Evolutionary conservation across 164 flowering plant genomes (phyloP).

Genomic region (Nelumbo lutea): DNA sequence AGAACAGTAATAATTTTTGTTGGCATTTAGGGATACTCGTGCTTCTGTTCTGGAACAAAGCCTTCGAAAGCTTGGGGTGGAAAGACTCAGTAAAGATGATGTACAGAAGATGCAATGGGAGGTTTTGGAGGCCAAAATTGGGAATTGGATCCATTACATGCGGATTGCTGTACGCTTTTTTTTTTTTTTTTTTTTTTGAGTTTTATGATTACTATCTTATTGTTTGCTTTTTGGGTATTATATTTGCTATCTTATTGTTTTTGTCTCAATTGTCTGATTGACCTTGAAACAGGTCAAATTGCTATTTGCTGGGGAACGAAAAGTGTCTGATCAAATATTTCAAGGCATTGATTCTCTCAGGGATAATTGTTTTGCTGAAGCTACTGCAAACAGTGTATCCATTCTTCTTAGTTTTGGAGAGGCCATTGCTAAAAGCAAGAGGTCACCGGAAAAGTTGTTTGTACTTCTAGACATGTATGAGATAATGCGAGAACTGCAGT

Average conservation of each 20-base stretch:
- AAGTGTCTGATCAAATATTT: slow-evolving; percentile 86
- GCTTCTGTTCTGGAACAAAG: slow-evolving; percentile 76
- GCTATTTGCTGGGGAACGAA: slow-evolving; percentile 78
- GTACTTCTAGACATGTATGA: slow-evolving; percentile 96
- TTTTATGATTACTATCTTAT: not conserved
- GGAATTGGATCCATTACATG: slow-evolving; percentile 89
- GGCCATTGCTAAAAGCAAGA: slow-evolving; percentile 93
- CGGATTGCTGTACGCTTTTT: slow-evolving; percentile 70
- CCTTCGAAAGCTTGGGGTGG: slow-evolving; percentile 84
- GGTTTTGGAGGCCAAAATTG: slow-evolving; percentile 86
- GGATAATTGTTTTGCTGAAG: slow-evolving; percentile 88
- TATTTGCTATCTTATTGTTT: slow-evolving; percentile 6
- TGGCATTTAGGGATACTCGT: slow-evolving; percentile 63
- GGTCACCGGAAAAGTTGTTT: slow-evolving; percentile 94
- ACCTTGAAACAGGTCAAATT: slow-evolving; percentile 75
- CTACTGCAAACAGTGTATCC: slow-evolving; percentile 69
- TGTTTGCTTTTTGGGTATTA: not conserved
- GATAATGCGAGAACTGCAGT: slow-evolving; percentile 87
- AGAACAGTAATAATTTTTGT: not conserved
- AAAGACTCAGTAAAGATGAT: slow-evolving; percentile 83
- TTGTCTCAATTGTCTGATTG: slow-evolving; percentile 11
- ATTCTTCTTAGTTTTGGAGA: slow-evolving; percentile 97
- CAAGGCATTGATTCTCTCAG: slow-evolving; percentile 63
- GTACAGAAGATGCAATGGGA: slow-evolving; percentile 99
- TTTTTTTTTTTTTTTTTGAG: slow-evolving; percentile 1